Percentiles rank a stretch among this genome's conserved stretches.
Evolutionary conservation across 306 rosid genomes (phyloP).

Genomic region (Dalbergia cochinchinensis): DNA sequence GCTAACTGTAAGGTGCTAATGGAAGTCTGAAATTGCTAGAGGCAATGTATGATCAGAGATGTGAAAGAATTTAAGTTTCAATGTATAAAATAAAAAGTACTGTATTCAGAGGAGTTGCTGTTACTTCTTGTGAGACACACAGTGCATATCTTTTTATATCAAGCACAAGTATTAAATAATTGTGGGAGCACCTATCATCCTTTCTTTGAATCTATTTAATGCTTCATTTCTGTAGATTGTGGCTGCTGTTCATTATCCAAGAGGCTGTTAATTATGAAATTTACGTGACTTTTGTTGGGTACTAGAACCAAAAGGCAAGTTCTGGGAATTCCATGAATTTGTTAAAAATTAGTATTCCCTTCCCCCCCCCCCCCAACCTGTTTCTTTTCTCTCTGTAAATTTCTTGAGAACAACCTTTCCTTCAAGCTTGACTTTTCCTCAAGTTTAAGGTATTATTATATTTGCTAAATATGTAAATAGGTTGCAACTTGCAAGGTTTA

Average conservation of each 20-base stretch:
- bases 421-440: neutral
- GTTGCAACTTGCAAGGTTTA: neutral
- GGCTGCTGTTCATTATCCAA: constrained; percentile 31
- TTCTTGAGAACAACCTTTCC: constrained; percentile 4
- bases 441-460: too few species aligned
- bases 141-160: constrained; percentile 4
- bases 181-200: constrained; percentile 25
- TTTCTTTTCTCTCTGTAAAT: neutral
- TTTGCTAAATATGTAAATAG: neutral
- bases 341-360: neutral
- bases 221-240: constrained; percentile 31
- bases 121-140: neutral
- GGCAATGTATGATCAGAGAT: constrained; percentile 16
- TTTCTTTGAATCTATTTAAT: constrained; percentile 27
- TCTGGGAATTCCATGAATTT: constrained; percentile 9
- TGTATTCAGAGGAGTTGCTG: constrained; percentile 9
- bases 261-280: constrained; percentile 36
- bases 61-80: neutral
- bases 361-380: neutral
- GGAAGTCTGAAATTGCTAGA: constrained; percentile 20
- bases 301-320: constrained; percentile 35
- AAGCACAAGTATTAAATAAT: neutral
- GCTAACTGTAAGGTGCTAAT: constrained; percentile 2
- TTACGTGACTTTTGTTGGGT: constrained; percentile 40
- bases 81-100: constrained; percentile 4